phyloP scores from a whole-genome alignment of 192 early-diverging fungal species.

The Umbelopsis vinacea region DNA sequence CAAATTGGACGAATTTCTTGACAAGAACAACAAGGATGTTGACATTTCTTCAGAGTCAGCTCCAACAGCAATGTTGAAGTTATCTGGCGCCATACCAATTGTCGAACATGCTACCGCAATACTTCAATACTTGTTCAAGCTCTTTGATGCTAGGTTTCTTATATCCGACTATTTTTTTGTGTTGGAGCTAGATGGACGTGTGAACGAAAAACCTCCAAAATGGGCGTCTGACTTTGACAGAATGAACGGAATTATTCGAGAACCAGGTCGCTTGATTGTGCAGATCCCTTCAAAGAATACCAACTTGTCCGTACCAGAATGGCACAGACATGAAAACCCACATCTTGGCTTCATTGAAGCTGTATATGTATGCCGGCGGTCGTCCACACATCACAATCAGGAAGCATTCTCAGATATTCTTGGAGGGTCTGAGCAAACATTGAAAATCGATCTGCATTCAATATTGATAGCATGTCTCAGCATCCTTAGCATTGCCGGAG shows the following conservation, averaged over 20 bases:
- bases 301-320: not conserved
- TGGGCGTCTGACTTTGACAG: not conserved
- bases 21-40: too few species aligned
- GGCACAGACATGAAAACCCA: not conserved
- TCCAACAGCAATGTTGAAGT: too few species aligned
- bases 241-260: not conserved
- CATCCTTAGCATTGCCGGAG: not conserved
- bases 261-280: not conserved
- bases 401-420: not conserved
- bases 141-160: too few species aligned
- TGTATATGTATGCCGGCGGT: not conserved
- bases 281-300: not conserved
- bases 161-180: not conserved
- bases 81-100: too few species aligned
- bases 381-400: not conserved
- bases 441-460: not conserved
- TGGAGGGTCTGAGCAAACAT: not conserved
- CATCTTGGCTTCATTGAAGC: not conserved
- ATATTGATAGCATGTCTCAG: not conserved
- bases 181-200: not conserved
- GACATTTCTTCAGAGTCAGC: too few species aligned
- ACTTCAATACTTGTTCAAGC: too few species aligned
- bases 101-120: too few species aligned
- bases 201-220: not conserved
- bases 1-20: too few species aligned